phyloP scores from a whole-genome alignment of 305 asterid species.

The Stenogyne calaminthoides region DNA sequence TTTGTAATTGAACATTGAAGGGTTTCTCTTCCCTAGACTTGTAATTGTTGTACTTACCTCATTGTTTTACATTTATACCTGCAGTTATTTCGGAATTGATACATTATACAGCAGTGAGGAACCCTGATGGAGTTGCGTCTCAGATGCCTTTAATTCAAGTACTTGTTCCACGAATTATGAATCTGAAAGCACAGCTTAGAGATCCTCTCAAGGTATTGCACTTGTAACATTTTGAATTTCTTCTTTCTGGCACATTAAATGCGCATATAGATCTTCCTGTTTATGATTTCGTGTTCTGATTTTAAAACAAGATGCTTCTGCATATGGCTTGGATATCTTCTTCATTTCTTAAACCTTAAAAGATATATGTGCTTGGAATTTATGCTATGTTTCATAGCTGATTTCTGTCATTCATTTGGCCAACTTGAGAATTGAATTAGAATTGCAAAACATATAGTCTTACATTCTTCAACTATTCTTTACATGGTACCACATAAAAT shows the following conservation, averaged over 20 bases:
- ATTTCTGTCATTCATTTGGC: constrained; percentile 15
- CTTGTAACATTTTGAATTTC: constrained; percentile 21
- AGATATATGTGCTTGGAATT: constrained; percentile 7
- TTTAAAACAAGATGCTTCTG: constrained; percentile 18
- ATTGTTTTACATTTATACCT: constrained; percentile 28
- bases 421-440: not conserved
- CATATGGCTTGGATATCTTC: constrained; percentile 17
- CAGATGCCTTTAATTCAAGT: constrained; percentile 94
- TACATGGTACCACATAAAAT: constrained; percentile 6
- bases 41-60: constrained; percentile 6
- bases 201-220: constrained; percentile 85
- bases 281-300: constrained; percentile 6
- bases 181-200: constrained; percentile 79
- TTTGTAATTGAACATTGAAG: not conserved
- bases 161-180: constrained; percentile 93
- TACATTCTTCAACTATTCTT: constrained; percentile 5
- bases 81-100: constrained; percentile 97
- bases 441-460: constrained; percentile 6
- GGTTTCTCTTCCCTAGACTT: constrained; percentile 3
- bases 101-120: constrained; percentile 81
- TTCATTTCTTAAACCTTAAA: constrained; percentile 25
- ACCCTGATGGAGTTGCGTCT: constrained; percentile 63
- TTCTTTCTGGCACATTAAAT: constrained; percentile 16
- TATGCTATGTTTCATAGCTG: constrained; percentile 22
- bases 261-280: constrained; percentile 18